These are phyloP conservation scores for Fusarium siculi DNA, from an alignment of 2,329 filamentous ascomycete species.

Conservation along the genomic window DNA sequence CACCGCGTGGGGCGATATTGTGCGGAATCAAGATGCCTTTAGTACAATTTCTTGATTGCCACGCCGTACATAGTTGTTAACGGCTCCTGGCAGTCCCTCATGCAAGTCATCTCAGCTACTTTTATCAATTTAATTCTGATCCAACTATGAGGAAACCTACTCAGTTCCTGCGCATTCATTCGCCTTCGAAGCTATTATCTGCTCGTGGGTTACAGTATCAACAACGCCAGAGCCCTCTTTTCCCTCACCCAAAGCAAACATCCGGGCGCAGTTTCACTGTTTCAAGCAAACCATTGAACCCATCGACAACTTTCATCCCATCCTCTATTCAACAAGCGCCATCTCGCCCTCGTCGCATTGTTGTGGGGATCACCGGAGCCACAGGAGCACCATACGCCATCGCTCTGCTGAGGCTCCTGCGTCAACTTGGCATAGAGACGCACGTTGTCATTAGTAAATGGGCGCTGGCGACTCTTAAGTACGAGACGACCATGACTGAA, in stretches of 20 bases:
- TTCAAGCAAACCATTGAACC: background rate
- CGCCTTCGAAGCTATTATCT: background rate
- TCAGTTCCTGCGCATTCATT: background rate
- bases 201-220: background rate
- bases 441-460: conserved; percentile 61
- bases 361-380: conserved; percentile 62
- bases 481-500: conserved; percentile 55
- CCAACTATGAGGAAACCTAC: background rate
- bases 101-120: too few relatives aligned
- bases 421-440: conserved; percentile 57
- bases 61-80: background rate
- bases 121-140: too few relatives aligned
- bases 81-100: background rate
- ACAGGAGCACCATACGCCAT: conserved; percentile 59
- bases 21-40: background rate
- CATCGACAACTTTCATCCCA: background rate
- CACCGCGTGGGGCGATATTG: background rate
- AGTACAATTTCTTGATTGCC: background rate
- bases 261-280: background rate
- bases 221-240: background rate
- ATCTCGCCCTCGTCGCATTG: conserved; percentile 45
- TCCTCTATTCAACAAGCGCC: background rate
- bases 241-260: background rate
- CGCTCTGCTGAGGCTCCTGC: conserved; percentile 53
- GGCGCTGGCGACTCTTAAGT: conserved; percentile 59